Evolutionary conservation across 805 yeast genomes (phyloP), one percentile per base, ranked within the genome.

Genomic region (Hemisphaericaspora nanyangensis): DNA sequence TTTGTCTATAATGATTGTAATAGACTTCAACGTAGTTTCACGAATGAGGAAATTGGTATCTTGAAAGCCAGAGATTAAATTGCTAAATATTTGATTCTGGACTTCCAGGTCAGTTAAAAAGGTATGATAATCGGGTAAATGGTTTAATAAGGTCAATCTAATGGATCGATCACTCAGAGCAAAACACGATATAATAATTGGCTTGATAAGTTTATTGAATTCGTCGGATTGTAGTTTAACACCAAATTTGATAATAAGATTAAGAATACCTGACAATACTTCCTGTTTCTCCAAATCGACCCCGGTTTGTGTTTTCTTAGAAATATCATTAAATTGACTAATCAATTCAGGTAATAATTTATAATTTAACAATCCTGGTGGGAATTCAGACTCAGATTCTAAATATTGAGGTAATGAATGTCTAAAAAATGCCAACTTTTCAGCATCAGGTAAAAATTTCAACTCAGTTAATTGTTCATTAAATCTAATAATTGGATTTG

Each of bases 1-100:
- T 50, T 78, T 79, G 16, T 79, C 77, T 1, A 81, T 77, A 19
- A 90, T 63, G 3, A 79, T 65, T 2, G 80, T 75, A 15, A 77
- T 63, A 3, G 88, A 76, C 35, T 81, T 82, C 28, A 91, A 66
- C 0, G 97, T 85, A 37, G 82, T 86, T 47, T 85, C 85, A 46
- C 97, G 69, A 29, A 91, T 78, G n/a, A 82, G 72, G 3, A 80
- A 75, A 55, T 87, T 90, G 1, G 93, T 78, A 56, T 91, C 99
- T 25, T 81, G 77, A 51, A 91, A 84, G 0, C 99, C 98, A 13
- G 83, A 79, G n/a, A 82, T 62, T 50, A 85, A 69, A 34, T 74
- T 73, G 7, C 77, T 76, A 57, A 85, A 87, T 1, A 93, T 72
- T 47, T 76, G 79, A 47, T 74, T 80, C 46, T 82, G 82, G 4